These are phyloP conservation scores for Mycosarcoma mackinlayi DNA, from an alignment of 1,284 basidiomycete genomes.

Conservation along the genomic window DNA sequence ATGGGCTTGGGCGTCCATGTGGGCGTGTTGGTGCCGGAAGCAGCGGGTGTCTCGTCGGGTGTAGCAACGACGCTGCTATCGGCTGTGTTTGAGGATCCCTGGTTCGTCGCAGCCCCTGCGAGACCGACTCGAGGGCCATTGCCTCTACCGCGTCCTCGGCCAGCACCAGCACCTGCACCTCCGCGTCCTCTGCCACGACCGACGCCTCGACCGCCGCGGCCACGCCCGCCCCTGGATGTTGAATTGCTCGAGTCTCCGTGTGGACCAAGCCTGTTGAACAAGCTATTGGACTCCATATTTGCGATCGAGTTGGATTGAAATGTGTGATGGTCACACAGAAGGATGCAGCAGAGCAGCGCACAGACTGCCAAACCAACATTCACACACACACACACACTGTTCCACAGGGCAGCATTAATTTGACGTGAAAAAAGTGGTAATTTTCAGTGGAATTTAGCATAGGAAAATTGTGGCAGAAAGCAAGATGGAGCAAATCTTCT, in stretches of 20 bases:
- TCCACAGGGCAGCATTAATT: constrained; percentile 2
- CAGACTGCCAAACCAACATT: constrained; percentile 12
- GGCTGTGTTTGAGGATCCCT: constrained; percentile 64
- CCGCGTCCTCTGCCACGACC: constrained; percentile 23
- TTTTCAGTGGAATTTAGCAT: not conserved
- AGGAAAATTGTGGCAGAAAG: too few species aligned
- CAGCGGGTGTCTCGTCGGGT: constrained; percentile 34
- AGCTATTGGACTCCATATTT: constrained; percentile 30
- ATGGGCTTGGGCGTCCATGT: constrained; percentile 29
- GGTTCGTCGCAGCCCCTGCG: constrained; percentile 19
- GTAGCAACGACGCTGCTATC: constrained; percentile 69
- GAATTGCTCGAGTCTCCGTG: constrained; percentile 4
- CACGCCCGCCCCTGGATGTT: not conserved
- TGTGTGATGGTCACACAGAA: not conserved
- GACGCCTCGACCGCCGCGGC: constrained; percentile 18
- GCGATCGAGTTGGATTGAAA: not conserved
- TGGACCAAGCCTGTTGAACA: constrained; percentile 24
- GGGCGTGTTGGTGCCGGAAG: constrained; percentile 28
- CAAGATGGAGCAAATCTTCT: constrained; percentile 26
- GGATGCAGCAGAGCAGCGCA: constrained; percentile 3
- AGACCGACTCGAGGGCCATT: constrained; percentile 36
- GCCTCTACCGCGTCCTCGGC: constrained; percentile 24
- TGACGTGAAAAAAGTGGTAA: not conserved
- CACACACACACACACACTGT: too few species aligned
- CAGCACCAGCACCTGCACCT: constrained; percentile 4